phyloP scores from a whole-genome alignment of 805 yeast genomes.

The Danielozyma ontarioensis region DNA sequence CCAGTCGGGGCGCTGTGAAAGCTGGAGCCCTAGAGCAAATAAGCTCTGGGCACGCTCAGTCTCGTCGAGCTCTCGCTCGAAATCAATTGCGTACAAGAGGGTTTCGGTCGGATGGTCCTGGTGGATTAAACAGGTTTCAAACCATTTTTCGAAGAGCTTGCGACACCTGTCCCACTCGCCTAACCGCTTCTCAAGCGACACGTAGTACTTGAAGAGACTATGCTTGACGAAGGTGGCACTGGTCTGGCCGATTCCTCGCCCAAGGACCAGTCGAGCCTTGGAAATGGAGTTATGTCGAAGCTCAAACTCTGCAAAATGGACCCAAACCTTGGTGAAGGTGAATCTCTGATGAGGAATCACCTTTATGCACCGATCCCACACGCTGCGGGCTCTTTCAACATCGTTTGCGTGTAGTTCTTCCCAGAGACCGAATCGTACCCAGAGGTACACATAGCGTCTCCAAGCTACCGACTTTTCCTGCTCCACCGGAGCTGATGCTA shows the following conservation, averaged over 20 bases:
- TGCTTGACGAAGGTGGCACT: conserved; percentile 43
- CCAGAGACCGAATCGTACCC: conserved; percentile 62
- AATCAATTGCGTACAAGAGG: conserved; percentile 62
- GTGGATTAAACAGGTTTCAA: conserved; percentile 33
- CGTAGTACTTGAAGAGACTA: conserved; percentile 58
- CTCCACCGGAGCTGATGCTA: conserved; percentile 32
- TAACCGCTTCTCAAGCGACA: conserved; percentile 57
- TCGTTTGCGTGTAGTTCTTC: conserved; percentile 49
- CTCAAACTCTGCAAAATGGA: conserved; percentile 64
- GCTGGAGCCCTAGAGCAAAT: conserved; percentile 44
- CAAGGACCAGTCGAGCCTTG: conserved; percentile 63
- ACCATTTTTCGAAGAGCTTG: conserved; percentile 59
- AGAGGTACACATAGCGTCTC: conserved; percentile 65
- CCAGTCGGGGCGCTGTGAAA: conserved; percentile 18
- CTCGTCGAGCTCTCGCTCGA: conserved; percentile 69
- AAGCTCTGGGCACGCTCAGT: conserved; percentile 61
- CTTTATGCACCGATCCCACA: conserved; percentile 47
- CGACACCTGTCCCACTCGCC: conserved; percentile 82
- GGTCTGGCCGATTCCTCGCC: conserved; percentile 60
- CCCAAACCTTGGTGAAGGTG: conserved; percentile 74
- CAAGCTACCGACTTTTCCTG: conserved; percentile 40
- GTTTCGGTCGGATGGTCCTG: conserved; percentile 14
- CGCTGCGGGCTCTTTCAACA: conserved; percentile 39
- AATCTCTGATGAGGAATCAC: conserved; percentile 55
- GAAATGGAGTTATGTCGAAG: conserved; percentile 49